Base-by-base conservation (phyloP, 495 filamentous ascomycete genomes). In the Haplographium delicatum region DNA sequence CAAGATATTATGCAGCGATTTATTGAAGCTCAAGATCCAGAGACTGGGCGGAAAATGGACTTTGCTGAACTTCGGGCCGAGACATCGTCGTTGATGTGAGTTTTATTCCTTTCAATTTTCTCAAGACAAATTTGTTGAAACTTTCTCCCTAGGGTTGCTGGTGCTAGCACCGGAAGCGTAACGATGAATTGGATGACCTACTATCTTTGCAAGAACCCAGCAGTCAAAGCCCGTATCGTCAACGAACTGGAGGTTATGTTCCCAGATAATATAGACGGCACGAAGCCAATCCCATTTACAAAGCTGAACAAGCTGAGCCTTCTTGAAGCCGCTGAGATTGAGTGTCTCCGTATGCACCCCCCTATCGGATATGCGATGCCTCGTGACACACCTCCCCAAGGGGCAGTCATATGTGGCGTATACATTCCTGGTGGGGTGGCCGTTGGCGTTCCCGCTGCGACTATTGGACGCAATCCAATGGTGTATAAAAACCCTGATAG, bases 261-360 rank as follows among this genome's bases (percentile, higher is more conserved):
- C 16, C 47, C 47, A 3, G 37, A 43, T 25, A 43, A 43, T 16
- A 0, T 30, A 2, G 25, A 43, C 34, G 47, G 47, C 0, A 30
- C 13, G 1, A 31, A 34, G 9, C 10, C 25, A 31, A 30, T 31
- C 18, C 38, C 47, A 10, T 43, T 51, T 19, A 43, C 47, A 3
- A 51, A 51, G 38, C 16, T 51, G 7, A 34, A 51, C 25, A 42
- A 35, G n/a, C 16, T 51, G 15, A 30, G 23, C 35, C 38, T 51
- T 60, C 65, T 76, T 44, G 59, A 69, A 53, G 70, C 72, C 6
- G 69, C 73, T 18, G 65, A 79, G 19, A 70, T 68, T 10, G 75
- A 78, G 53, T 67, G 66, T 7, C 58, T 78, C 43, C 67, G 76
- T 22, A 61, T 79, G 35, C 62, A 68, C 30, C 68, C 66, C 0